Base-by-base conservation (phyloP, 768 basidiomycete genomes). In the Suillus discolor region DNA sequence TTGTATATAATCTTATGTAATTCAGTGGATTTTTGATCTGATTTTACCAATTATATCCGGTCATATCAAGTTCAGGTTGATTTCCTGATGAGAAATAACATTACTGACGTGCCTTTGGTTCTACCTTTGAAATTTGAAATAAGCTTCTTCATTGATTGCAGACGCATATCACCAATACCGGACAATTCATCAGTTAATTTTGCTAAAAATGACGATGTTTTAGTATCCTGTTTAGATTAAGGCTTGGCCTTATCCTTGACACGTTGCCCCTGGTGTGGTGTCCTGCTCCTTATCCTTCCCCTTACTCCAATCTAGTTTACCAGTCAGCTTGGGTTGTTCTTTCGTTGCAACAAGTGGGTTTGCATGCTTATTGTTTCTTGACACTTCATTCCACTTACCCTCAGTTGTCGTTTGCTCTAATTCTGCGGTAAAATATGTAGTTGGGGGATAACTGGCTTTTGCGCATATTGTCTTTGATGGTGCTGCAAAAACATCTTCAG, bases 231-330 rank as follows among this genome's bases (percentile, higher is more conserved):
- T 15, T 25, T 39, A 31, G 36, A 28, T 44, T 34, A 36, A 34
- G 49, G 49, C 11, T 57, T 44, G 16, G 3, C 25, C 45, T 31
- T 31, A 2, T 36, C 49, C 36, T 57, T 62, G 13, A 23, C 23
- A 15, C 23, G 38, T n/a, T 16, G 38, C 36, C 25, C 57, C 38
- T 25, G 38, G 23, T 39, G 38, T 8, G 15, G 38, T 59, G 25
- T 55, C 71, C 45, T 72, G 73, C 13, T 77, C 78, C 69, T 86
- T 87, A 11, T 78, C 68, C 71, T 85, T 85, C 31, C 84, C 83
- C 68, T 84, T 88, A 74, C 86, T 84, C 81, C 87, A 90, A 68
- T 89, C 85, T 6, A 89, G 79, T 70, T 84, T 87, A 6, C 87
- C 87, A 2, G 82, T 73, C 38, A 72, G 66, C 60, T 76, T 80